Evolutionary conservation across 192 early-diverging fungal genomes (phyloP), one percentile per base, ranked within the genome.

Genomic region (Phlyctochytrium planicorne): DNA sequence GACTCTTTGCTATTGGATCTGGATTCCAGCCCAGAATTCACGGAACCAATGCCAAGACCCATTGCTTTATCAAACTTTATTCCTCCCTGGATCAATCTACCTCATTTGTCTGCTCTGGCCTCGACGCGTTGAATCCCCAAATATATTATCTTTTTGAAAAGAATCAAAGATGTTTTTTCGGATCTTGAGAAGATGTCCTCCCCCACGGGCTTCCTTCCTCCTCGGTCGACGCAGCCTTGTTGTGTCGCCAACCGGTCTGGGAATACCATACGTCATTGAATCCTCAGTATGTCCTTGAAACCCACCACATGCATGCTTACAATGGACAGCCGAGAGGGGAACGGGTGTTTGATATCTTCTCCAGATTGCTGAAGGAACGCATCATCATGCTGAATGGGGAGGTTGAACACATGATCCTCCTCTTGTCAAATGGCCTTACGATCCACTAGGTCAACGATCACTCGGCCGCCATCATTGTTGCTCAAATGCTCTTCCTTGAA

Each of bases 311-410:
- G 64, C 2, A 6, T 65, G 34, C 37, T 27, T 12, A 60, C 31
- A 27, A 55, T 30, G 29, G 12, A 17, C 71, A 81, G 79, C 79
- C 80, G 1, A 70, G 75, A 6, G 94, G 95, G 2, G 97, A 99
- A 76, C 88, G 94, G 3, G 94, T 94, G 25, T 99, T 92, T 75
- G 97, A 99, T 65, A 99, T 99, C 53, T 99, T 92, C 77, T 99
- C 97, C 35, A 88, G 97, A 2, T 75, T 99, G 36, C 82, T 99
- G 61, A 95, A 95, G 69, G 97, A 99, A 67, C 88, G 97, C 36
- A 99, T 99, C 59, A 82, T 99, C 3, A 93, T 94, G 78, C 85
- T 99, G n/a, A 94, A 94, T 75, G 95, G 94, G 6, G 85, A 90
- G 14, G 89, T 92, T 20, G 16, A 14, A 57, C 20, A 29, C 55